Evolutionary conservation across 2,329 filamentous ascomycete species (phyloP).

Genomic region (Sclerotinia glacialis): DNA sequence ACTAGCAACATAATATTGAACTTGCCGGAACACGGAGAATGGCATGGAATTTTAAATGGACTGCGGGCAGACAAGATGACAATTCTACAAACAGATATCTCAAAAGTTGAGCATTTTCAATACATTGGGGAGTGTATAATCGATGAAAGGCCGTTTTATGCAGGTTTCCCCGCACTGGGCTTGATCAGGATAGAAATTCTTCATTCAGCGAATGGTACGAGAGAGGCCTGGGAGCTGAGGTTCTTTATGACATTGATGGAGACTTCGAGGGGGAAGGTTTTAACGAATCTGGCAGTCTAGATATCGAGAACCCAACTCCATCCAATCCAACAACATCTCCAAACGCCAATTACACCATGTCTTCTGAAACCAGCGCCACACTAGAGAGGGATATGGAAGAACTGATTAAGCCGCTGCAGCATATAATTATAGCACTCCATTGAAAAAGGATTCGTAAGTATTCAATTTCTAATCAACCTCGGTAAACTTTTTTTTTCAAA

Average conservation of each 20-base stretch:
- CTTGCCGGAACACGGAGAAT: too few species aligned
- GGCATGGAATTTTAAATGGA: too few species aligned
- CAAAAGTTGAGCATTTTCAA: not conserved
- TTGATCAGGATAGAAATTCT: too few species aligned
- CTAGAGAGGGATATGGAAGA: not conserved
- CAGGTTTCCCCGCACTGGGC: too few species aligned
- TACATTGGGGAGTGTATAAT: not conserved
- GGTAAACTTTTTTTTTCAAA: not conserved
- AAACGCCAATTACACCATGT: too few species aligned
- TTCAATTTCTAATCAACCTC: not conserved
- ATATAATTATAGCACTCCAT: not conserved
- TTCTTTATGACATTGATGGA: too few species aligned
- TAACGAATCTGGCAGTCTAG: not conserved
- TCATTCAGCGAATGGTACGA: too few species aligned
- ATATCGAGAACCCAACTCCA: not conserved
- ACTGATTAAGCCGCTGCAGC: not conserved
- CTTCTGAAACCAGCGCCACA: too few species aligned
- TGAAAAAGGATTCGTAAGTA: not conserved
- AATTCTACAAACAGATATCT: not conserved
- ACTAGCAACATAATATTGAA: not conserved
- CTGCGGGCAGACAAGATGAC: too few species aligned
- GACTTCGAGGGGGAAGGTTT: too few species aligned
- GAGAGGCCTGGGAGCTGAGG: too few species aligned
- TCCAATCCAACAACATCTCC: not conserved
- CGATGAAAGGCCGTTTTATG: not conserved